Base-by-base conservation (phyloP, 495 filamentous ascomycete species). In the Penicillium alfredii region DNA sequence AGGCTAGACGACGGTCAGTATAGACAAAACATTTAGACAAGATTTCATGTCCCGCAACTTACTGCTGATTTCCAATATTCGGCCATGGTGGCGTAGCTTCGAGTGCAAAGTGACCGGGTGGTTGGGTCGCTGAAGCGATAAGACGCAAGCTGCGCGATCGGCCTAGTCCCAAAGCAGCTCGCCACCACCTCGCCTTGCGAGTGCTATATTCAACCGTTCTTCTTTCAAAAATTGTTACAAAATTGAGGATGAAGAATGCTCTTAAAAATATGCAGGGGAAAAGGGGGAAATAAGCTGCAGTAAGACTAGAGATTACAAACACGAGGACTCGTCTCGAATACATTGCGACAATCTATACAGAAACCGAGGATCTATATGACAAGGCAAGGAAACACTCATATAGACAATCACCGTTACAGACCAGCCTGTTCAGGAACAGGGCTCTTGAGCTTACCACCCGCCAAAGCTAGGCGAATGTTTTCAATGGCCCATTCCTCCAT, bases 21-120 rank as follows among this genome's bases (percentile, higher is more conserved):
- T 13, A 15, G 3, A 21, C 31, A 6, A 15, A 17, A 2, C 3
- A 18, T 11, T 6, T 2, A 21, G 16, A 4, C 12, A 21, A 3
- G 4, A 4, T 5, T 2, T 6, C 1, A 22, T 20, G 3, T 32
- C 18, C 4, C 2, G 23, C 4, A n/a, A 60, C 74, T 55, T 56
- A 78, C 78, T n/a, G 88, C 92, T 14, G 92, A 97, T 64, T 97
- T 97, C 92, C 92, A 98, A 63, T 95, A 90, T 76, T 96, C 93
- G 1, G 92, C 81, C 92, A 98, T 98, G 28, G 19, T 36, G 17
- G 21, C n/a, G n/a, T n/a, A 8, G 19, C 13, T 33, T 28, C 33
- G 25, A 37, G 22, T 1, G 23, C 1, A 33, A 30, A 19, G 21
- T 29, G 18, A 38, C 22, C 33, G 28, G 31, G 32, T 29, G 17